phyloP scores from a whole-genome alignment of 2,329 filamentous ascomycete genomes.

The Colletotrichum musae region DNA sequence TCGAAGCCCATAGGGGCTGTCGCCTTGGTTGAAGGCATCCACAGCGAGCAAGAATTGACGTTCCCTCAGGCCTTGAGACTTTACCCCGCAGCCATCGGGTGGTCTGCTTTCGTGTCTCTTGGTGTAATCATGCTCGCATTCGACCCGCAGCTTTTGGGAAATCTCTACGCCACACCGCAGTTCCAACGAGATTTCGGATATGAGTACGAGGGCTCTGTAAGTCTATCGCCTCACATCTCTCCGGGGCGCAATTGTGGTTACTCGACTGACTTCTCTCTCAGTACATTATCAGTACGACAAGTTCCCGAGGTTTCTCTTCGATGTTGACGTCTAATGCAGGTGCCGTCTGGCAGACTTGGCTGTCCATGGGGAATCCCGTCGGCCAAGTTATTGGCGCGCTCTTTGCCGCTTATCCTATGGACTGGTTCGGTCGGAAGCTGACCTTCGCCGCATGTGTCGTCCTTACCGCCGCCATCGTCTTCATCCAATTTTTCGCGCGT shows the following conservation, averaged over 20 bases:
- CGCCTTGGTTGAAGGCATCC: conserved; percentile 53
- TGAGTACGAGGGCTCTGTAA: conserved; percentile 56
- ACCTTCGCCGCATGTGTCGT: conserved; percentile 61
- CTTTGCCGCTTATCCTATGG: conserved; percentile 62
- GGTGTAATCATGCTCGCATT: conserved; percentile 75
- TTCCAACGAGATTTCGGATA: conserved; percentile 72
- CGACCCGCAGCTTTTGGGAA: conserved; percentile 75
- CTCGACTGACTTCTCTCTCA: neutral
- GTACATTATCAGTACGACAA: conserved; percentile 52
- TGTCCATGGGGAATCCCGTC: conserved; percentile 68
- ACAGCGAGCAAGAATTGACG: conserved; percentile 54
- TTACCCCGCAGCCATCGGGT: conserved; percentile 63
- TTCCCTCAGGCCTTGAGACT: conserved; percentile 58
- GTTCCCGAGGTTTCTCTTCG: conserved; percentile 2
- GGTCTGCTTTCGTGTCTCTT: conserved; percentile 72
- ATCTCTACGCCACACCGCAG: conserved; percentile 72
- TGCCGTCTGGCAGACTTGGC: conserved; percentile 62
- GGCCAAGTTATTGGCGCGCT: conserved; percentile 71
- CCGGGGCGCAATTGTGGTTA: conserved; percentile 3
- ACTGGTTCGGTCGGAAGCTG: conserved; percentile 59
- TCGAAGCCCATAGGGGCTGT: conserved; percentile 24
- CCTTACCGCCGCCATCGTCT: conserved; percentile 67
- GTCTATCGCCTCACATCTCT: conserved; percentile 19
- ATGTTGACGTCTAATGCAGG: conserved; percentile 35
- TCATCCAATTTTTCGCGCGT: conserved; percentile 74